Evolutionary conservation across 208 protist species (phyloP), one percentile per base, ranked within the genome.

Genomic region (Crithidia fasciculata): DNA sequence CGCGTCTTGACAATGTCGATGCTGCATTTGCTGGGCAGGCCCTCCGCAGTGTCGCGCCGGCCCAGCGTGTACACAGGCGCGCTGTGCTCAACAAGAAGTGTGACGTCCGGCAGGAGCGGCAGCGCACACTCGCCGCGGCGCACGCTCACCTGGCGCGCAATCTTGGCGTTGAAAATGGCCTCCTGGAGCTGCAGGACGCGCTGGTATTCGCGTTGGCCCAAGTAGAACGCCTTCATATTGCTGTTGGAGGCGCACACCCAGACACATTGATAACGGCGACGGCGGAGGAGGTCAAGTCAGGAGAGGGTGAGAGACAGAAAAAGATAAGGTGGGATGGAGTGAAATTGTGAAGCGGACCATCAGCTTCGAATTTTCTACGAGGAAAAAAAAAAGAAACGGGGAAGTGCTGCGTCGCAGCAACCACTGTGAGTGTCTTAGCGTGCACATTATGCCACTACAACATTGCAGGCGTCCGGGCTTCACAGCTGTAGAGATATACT

Each of bases 1-100:
- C 80, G 50, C 28, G 89, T 94, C 59, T 83, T 84, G 37, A 96
- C 86, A 0, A 93, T 81, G 15, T 95, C 78, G 19, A 95, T 68
- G 7, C 40, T 45, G 67, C 72, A 78, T 5, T 67, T 54, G 16
- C 37, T 19, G 8, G 87, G 87, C 44, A 95, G 83, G 2, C 86
- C 90, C 2, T 77, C 69, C 5, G 82, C 75, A 1, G 88, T 93
- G 74, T 97, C 87, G 10, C 93, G 89, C 41, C 91, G 77, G 13
- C 93, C 93, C 10, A 97, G 39, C n/a, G 93, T 97, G 85, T 95
- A 95, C 37, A 97, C 89, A 0, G 90, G 87, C 9, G 66, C 50
- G 41, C 66, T 78, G 79, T 97, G 93, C 81, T 96, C 89, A 50
- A 96, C 91, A 8, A 94, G 56, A 12, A 96, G 55, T 0, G 81